These are phyloP conservation scores for Tolypocladium album DNA, from an alignment of 2,329 filamentous ascomycete genomes.

Conservation along the genomic window DNA sequence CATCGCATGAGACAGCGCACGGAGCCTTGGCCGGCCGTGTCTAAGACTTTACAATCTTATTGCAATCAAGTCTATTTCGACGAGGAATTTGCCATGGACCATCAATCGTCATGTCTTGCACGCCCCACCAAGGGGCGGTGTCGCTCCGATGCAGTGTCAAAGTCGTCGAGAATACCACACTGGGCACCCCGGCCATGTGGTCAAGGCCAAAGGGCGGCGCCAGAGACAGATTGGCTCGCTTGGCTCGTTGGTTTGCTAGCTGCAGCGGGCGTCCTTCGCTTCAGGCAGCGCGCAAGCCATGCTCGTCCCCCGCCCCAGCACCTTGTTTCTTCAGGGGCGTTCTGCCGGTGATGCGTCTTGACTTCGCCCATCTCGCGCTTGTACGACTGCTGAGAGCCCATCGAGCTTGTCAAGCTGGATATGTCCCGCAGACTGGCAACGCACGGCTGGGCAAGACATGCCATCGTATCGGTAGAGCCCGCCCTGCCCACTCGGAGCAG, in stretches of 20 bases:
- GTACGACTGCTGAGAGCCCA: background rate
- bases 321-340: background rate
- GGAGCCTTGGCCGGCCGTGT: background rate
- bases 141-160: background rate
- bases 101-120: background rate
- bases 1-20: background rate
- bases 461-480: background rate
- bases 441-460: background rate
- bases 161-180: background rate
- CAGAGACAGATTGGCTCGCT: background rate
- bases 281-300: background rate
- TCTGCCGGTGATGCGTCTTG: background rate
- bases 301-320: background rate
- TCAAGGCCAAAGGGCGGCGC: background rate
- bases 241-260: background rate
- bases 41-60: conserved; percentile 8
- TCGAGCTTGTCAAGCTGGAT: background rate
- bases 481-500: background rate
- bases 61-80: conserved; percentile 8
- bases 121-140: background rate
- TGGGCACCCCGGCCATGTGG: background rate
- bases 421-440: background rate
- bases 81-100: background rate
- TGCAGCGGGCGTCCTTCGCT: background rate
- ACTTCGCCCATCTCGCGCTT: background rate